phyloP scores from a whole-genome alignment of 2,329 filamentous ascomycete species.

The Tricladium varicosporioides region DNA sequence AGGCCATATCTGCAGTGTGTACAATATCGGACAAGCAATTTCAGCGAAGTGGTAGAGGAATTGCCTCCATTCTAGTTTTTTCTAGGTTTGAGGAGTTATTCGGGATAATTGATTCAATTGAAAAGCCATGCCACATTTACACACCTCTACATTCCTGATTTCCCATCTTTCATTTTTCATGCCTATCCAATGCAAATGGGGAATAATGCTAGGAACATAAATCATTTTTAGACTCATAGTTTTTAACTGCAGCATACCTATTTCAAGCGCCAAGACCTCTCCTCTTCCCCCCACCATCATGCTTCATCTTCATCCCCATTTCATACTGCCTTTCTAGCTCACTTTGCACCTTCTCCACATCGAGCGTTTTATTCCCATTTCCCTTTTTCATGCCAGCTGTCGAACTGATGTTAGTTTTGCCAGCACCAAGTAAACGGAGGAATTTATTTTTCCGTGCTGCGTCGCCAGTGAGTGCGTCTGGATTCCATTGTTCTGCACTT shows the following conservation, averaged over 20 bases:
- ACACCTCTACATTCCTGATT: not conserved
- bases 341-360: constrained; percentile 31
- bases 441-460: constrained; percentile 35
- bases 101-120: not conserved
- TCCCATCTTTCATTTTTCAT: too few species aligned
- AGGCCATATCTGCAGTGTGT: too few species aligned
- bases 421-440: constrained; percentile 34
- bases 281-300: constrained; percentile 35
- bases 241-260: not conserved
- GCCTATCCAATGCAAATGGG: not conserved
- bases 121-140: too few species aligned
- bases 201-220: not conserved
- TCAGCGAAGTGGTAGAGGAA: too few species aligned
- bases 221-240: not conserved
- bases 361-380: constrained; percentile 8
- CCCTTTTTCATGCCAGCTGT: constrained; percentile 2
- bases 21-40: not conserved
- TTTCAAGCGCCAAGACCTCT: constrained; percentile 36
- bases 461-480: constrained; percentile 32
- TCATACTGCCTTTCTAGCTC: constrained; percentile 38
- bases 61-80: too few species aligned
- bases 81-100: not conserved
- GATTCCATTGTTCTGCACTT: constrained; percentile 29
- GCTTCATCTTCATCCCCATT: constrained; percentile 37
- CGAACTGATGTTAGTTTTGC: constrained; percentile 16